Evolutionary conservation across 441 rosid species (phyloP).

Genomic region (Codiaeum variegatum): DNA sequence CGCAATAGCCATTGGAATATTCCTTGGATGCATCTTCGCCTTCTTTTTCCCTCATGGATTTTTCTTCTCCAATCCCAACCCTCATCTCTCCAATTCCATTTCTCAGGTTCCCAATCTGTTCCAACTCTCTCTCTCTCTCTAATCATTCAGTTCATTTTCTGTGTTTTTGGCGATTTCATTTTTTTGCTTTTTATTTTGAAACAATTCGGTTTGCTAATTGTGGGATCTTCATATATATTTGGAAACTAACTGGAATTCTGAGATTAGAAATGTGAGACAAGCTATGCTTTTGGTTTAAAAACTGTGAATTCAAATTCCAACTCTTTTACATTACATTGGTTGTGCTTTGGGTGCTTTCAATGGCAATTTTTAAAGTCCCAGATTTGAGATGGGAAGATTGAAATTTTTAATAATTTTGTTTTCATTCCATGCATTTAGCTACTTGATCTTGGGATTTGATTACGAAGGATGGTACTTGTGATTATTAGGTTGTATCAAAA

Average conservation of each 20-base stretch:
- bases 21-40: constrained; percentile 40
- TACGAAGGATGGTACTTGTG: no score
- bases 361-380: neutral
- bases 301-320: neutral
- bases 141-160: neutral
- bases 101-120: constrained; percentile 21
- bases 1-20: constrained; percentile 36
- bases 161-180: neutral
- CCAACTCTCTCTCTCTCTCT: neutral
- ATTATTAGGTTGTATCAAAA: constrained; percentile 22
- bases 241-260: neutral
- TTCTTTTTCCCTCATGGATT: constrained; percentile 36
- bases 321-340: no score
- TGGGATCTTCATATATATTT: neutral
- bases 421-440: no score
- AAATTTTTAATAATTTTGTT: no score
- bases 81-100: constrained; percentile 15
- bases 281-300: neutral
- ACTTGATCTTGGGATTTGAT: no score
- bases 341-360: neutral
- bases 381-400: neutral
- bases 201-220: neutral
- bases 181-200: no score
- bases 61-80: constrained; percentile 25
- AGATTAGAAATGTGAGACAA: neutral